phyloP scores from a whole-genome alignment of 2,329 filamentous ascomycete genomes.

The Fusarium pseudocircinatum region DNA sequence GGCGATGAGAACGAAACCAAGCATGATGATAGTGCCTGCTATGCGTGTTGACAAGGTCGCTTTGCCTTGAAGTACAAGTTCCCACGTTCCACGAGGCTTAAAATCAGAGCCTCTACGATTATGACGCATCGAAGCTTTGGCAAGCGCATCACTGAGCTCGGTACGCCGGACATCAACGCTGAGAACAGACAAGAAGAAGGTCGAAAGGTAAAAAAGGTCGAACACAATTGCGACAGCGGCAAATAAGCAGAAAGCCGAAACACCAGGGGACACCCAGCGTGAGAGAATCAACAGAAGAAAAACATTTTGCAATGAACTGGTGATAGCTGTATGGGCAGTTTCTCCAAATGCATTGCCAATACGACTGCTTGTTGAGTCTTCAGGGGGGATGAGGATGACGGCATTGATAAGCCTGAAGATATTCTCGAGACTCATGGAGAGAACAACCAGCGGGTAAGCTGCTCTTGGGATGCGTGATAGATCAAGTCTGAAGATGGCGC shows the following conservation, averaged over 20 bases:
- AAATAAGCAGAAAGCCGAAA: constrained; percentile 80
- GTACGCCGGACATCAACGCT: constrained; percentile 81
- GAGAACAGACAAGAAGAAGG: constrained; percentile 81
- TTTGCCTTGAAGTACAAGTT: constrained; percentile 70
- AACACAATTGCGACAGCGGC: constrained; percentile 78
- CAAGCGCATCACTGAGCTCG: constrained; percentile 78
- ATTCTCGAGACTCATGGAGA: constrained; percentile 81
- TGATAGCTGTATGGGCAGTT: constrained; percentile 74
- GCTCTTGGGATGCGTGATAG: constrained; percentile 78
- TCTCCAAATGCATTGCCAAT: constrained; percentile 80
- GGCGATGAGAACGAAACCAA: constrained; percentile 76
- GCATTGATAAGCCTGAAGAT: constrained; percentile 82
- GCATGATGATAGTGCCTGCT: constrained; percentile 77
- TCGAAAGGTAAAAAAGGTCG: constrained; percentile 81
- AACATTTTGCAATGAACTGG: constrained; percentile 75
- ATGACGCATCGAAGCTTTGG: constrained; percentile 60
- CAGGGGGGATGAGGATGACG: constrained; percentile 75
- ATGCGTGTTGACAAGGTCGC: constrained; percentile 76
- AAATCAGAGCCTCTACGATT: constrained; percentile 42
- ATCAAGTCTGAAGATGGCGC: constrained; percentile 78
- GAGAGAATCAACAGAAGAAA: constrained; percentile 73
- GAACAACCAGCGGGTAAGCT: constrained; percentile 79
- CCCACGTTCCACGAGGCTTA: constrained; percentile 58
- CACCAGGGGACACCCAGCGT: constrained; percentile 72
- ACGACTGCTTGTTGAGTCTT: constrained; percentile 73